These are phyloP conservation scores for Amaranthus hypochondriacus DNA, from an alignment of 148 eudicot genomes.

Conservation along the genomic window DNA sequence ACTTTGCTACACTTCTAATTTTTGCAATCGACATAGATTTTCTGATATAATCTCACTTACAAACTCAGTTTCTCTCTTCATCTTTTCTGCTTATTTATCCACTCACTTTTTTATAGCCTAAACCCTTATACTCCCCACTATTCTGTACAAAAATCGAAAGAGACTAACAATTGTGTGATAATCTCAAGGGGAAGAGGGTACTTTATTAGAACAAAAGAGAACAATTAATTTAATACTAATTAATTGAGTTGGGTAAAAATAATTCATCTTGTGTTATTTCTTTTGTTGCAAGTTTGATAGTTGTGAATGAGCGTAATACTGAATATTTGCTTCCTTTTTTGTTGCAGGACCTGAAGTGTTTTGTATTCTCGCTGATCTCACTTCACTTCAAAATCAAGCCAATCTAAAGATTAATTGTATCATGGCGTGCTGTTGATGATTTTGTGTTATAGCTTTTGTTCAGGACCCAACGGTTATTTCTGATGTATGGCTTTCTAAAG, in stretches of 20 bases:
- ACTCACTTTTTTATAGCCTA: no score
- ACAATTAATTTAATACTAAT: neutral
- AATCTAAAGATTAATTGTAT: slow-evolving; percentile 27
- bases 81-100: no score
- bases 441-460: neutral
- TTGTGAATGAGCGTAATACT: neutral
- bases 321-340: neutral
- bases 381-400: slow-evolving; percentile 87
- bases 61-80: no score
- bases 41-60: no score
- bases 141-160: no score
- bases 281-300: neutral
- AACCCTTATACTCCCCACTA: no score
- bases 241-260: neutral
- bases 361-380: slow-evolving; percentile 69
- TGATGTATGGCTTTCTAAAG: no score
- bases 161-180: no score
- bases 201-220: neutral
- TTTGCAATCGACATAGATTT: no score
- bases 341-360: slow-evolving; percentile 77
- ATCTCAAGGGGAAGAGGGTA: neutral
- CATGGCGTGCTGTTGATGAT: neutral
- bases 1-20: no score
- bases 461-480: no score
- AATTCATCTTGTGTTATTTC: neutral